phyloP scores from a whole-genome alignment of 75 land plant genomes.

The Gnetum montanum region DNA sequence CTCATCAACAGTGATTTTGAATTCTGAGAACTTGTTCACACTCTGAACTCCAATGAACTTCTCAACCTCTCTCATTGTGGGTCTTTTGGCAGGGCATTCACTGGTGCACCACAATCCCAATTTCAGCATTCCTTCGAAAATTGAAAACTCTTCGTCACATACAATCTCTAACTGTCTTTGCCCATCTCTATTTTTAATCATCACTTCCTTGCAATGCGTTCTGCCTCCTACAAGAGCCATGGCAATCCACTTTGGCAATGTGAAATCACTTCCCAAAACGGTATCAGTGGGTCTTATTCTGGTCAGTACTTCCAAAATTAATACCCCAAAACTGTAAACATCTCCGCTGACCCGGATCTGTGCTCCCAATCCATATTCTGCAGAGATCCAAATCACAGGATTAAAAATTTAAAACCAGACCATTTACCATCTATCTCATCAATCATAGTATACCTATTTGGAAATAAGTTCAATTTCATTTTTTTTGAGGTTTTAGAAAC shows the following conservation, averaged over 20 bases:
- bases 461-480: background rate
- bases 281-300: conserved; percentile 1
- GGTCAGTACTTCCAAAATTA: conserved; percentile 13
- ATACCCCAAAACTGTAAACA: conserved; percentile 20
- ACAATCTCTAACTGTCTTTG: too few relatives aligned
- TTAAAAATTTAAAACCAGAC: too few relatives aligned
- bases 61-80: conserved; percentile 1
- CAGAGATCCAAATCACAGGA: too few relatives aligned
- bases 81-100: background rate
- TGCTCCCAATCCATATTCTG: conserved; percentile 13
- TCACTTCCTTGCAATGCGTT: background rate
- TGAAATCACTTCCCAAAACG: background rate
- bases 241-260: background rate
- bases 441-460: background rate
- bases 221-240: background rate
- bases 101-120: background rate
- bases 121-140: background rate
- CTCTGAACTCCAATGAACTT: too few relatives aligned
- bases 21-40: too few relatives aligned
- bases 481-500: too few relatives aligned
- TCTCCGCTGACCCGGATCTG: conserved; percentile 9
- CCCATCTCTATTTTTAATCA: background rate
- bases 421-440: too few relatives aligned
- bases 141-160: too few relatives aligned
- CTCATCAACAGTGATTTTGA: too few relatives aligned